Evolutionary conservation across 2,329 filamentous ascomycete genomes (phyloP), one percentile per base, ranked within the genome.

Genomic region (Pochonia chlamydosporia): DNA sequence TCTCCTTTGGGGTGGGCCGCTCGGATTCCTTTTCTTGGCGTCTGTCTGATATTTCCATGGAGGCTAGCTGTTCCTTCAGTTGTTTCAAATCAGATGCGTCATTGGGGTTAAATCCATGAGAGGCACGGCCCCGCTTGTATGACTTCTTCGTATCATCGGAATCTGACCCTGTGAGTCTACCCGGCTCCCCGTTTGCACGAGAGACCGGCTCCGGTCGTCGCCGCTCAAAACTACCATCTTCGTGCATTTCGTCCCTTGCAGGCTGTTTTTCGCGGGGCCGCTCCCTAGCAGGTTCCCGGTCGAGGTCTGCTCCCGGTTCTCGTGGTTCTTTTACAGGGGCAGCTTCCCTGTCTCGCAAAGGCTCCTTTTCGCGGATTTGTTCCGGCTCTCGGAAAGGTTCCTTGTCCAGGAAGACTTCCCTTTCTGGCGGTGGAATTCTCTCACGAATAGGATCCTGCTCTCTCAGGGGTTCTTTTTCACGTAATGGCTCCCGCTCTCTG

Each of bases 41-140:
- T 33, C 56, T 56, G 11, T 61, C 60, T 3, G 54, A 48, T 1
- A 52, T 56, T 26, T 61, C 60, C 54, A 73, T 65, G 26, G 72
- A 68, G 16, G 74, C 69, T 25, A 77, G 61, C 54, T 79, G 69
- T 21, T 75, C 70, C 54, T 77, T 76, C 36, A 79, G 60, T 9
- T 72, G 70, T 47, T 66, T 69, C 14, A 81, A 53, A 14, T 73
- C 73, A 25, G 67, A 68, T 3, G 75, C 68, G 52, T 81, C 72
- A 24, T 73, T 80, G 5, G 76, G 76, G 48, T 78, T 67, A 50
- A 81, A 81, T 2, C 64, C 65, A 36, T 63, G 60, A 1, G 72
- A 65, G 30, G 62, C 55, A 14, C 65, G 66, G 21, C 57, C 57
- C 6, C 69, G 67, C 36, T 73, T 68, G 16, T 64, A 63, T 8